A percentile compares a stretch with the other conserved stretches of the same genome.
Evolutionary conservation across 495 filamentous ascomycete genomes (phyloP).

Genomic region (Penicillium maclennaniae): DNA sequence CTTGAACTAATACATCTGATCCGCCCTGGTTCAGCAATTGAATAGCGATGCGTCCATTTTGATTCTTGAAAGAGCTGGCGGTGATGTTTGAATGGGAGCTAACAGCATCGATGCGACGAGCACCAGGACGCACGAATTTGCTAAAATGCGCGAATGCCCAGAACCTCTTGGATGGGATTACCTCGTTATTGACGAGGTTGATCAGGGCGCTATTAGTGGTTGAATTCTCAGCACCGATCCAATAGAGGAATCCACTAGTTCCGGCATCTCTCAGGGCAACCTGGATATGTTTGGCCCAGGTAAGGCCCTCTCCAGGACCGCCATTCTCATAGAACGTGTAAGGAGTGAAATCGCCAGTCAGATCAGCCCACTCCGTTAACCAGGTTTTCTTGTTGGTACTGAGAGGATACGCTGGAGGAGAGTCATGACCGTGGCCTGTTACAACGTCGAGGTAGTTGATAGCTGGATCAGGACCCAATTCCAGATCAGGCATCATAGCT

Average conservation of each 20-base stretch:
- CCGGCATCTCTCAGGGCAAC: conserved; percentile 36
- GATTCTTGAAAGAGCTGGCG: conserved; percentile 1
- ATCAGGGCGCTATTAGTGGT: conserved; percentile 2
- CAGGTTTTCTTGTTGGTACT: conserved; percentile 32
- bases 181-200: conserved; percentile 2
- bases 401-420: not conserved
- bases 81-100: not conserved
- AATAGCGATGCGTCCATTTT: not conserved
- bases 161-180: not conserved
- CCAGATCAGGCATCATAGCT: not conserved
- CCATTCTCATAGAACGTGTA: conserved; percentile 33
- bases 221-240: conserved; percentile 35
- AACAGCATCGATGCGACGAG: not conserved
- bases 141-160: conserved; percentile 4
- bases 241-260: conserved; percentile 49
- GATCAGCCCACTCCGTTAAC: conserved; percentile 51
- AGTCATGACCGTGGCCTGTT: conserved; percentile 1
- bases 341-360: conserved; percentile 43
- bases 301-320: conserved; percentile 46
- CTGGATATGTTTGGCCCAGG: conserved; percentile 52
- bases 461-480: not conserved
- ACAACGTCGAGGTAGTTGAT: not conserved
- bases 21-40: conserved; percentile 2
- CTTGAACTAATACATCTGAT: not conserved
- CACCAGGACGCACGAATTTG: conserved; percentile 1